Percentiles rank a stretch among this genome's conserved stretches.
Evolutionary conservation across 2,329 filamentous ascomycete genomes (phyloP).

Genomic region (Penicillium sp.): DNA sequence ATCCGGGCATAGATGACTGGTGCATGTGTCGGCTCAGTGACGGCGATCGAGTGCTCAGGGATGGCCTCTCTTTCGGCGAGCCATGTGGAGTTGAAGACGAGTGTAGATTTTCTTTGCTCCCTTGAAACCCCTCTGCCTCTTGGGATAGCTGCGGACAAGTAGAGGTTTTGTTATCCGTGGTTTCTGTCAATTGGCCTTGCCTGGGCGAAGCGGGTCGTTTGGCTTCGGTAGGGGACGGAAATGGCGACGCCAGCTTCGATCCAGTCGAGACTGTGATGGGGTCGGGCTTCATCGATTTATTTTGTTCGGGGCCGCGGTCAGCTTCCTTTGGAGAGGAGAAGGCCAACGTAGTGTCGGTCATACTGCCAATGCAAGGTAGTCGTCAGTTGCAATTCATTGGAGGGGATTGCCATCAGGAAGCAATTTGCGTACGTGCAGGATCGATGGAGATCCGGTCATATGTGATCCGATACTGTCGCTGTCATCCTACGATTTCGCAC

Average conservation of each 20-base stretch:
- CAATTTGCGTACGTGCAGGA: conserved; percentile 22
- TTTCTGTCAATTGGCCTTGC: conserved; percentile 15
- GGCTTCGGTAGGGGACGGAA: conserved; percentile 30
- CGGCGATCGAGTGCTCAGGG: conserved; percentile 25
- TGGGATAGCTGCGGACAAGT: conserved; percentile 3
- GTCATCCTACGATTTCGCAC: conserved; percentile 12
- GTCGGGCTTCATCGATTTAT: conserved; percentile 21
- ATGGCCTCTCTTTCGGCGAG: conserved; percentile 20
- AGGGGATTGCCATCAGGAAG: conserved; percentile 4
- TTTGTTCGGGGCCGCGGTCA: conserved; percentile 16
- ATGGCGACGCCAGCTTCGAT: conserved; percentile 27
- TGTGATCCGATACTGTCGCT: conserved; percentile 6
- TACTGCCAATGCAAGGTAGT: conserved; percentile 19
- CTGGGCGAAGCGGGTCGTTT: conserved; percentile 19
- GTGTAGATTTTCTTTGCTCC: conserved; percentile 15
- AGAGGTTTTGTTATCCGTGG: conserved; percentile 8
- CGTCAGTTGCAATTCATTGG: conserved; percentile 19
- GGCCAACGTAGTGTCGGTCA: conserved; percentile 24
- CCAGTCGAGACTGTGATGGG: conserved; percentile 20
- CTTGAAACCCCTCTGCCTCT: conserved; percentile 4
- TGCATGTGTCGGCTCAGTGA: conserved; percentile 22
- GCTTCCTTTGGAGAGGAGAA: conserved; percentile 20
- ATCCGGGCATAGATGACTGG: conserved; percentile 25
- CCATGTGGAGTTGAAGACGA: conserved; percentile 17
- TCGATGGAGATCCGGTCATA: conserved; percentile 19